Conservation (phyloP, 208 protist genomes). For the Trypanosoma cruzi region DNA sequence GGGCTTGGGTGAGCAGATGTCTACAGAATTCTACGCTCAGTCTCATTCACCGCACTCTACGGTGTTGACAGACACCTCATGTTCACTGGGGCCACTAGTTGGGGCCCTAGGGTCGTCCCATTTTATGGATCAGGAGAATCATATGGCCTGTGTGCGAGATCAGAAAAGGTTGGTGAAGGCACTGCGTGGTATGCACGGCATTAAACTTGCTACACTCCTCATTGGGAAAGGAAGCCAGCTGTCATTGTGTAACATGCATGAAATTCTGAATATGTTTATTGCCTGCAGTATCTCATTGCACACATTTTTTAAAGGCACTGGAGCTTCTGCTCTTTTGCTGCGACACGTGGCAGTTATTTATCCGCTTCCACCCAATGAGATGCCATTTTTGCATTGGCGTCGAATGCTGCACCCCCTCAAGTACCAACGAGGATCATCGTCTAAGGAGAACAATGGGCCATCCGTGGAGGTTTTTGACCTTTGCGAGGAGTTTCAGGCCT, state of each 20-base stretch:
- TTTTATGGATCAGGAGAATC: neutral
- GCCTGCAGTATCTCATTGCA: slow-evolving; percentile 10
- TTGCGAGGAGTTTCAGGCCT: slow-evolving; percentile 22
- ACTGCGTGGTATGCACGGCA: neutral
- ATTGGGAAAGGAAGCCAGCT: neutral
- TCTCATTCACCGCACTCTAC: neutral
- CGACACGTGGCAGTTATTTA: slow-evolving; percentile 12
- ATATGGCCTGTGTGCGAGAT: slow-evolving; percentile 1
- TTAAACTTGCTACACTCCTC: slow-evolving; percentile 4
- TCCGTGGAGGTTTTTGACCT: slow-evolving; percentile 31
- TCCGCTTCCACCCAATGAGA: slow-evolving; percentile 7
- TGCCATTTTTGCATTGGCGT: neutral
- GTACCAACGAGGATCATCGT: neutral
- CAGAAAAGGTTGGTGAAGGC: neutral
- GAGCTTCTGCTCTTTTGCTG: neutral
- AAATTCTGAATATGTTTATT: slow-evolving; percentile 2
- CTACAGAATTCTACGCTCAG: neutral
- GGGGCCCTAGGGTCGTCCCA: neutral
- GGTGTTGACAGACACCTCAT: neutral
- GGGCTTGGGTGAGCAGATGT: neutral
- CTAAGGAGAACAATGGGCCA: neutral
- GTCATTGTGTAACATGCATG: neutral
- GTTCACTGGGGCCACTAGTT: neutral
- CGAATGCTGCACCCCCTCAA: slow-evolving; percentile 10
- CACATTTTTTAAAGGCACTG: slow-evolving; percentile 8